A percentile compares a stretch with the other conserved stretches of the same genome.
Evolutionary conservation across 1,139 yeast species (phyloP).

Genomic region (Spencermartinsiella ligniputridi): DNA sequence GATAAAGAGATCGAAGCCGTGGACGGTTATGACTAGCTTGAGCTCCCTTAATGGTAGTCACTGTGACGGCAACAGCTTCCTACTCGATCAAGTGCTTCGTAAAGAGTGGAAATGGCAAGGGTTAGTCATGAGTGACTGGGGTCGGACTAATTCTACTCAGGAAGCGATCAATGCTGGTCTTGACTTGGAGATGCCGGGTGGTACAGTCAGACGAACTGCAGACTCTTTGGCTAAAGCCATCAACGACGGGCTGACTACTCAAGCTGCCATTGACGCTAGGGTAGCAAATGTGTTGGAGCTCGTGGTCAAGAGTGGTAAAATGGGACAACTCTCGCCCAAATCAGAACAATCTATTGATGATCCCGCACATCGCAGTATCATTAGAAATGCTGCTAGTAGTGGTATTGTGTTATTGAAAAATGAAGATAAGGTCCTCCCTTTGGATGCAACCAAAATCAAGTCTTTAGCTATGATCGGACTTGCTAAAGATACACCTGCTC

Average conservation of each 20-base stretch:
- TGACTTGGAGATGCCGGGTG: constrained; percentile 69
- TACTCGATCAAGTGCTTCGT: constrained; percentile 43
- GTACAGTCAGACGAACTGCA: too few species aligned
- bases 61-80: constrained; percentile 42
- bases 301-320: constrained; percentile 30
- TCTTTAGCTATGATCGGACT: too few species aligned
- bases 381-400: too few species aligned
- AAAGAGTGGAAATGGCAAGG: constrained; percentile 54
- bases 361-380: too few species aligned
- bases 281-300: constrained; percentile 47
- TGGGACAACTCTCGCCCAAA: too few species aligned
- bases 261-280: constrained; percentile 54
- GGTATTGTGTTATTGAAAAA: too few species aligned
- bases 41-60: constrained; percentile 53
- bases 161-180: constrained; percentile 58
- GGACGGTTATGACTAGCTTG: constrained; percentile 51
- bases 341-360: too few species aligned
- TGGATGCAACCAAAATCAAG: too few species aligned
- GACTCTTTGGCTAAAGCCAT: too few species aligned
- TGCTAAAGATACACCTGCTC: too few species aligned
- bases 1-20: constrained; percentile 43
- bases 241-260: constrained; percentile 38
- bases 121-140: constrained; percentile 61
- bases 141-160: constrained; percentile 52
- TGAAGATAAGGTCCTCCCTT: too few species aligned